Percentiles rank a stretch among this genome's conserved stretches.
phyloP scores from a whole-genome alignment of 73 alveolate genomes.

The Paramecium sonneborni region DNA sequence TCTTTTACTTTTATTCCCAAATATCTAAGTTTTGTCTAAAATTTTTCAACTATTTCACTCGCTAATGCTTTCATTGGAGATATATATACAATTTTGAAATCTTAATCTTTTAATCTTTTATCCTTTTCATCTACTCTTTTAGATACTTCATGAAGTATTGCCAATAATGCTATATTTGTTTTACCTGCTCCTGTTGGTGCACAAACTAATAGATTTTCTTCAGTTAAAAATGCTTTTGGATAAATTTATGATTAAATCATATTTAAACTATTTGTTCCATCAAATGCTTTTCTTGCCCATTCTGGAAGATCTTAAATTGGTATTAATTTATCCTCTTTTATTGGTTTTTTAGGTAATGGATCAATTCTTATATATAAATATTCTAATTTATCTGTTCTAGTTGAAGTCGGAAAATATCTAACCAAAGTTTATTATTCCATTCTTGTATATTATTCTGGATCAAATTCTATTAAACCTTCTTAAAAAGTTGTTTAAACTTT shows the following conservation, averaged over 20 bases:
- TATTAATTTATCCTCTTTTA: not conserved
- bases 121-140: slow-evolving; percentile 75
- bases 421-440: slow-evolving; percentile 14
- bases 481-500: not conserved
- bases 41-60: slow-evolving; percentile 92
- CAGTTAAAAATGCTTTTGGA: slow-evolving; percentile 86
- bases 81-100: slow-evolving; percentile 92
- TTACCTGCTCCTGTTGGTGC: slow-evolving; percentile 99
- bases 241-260: slow-evolving; percentile 92
- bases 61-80: slow-evolving; percentile 99
- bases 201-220: slow-evolving; percentile 89
- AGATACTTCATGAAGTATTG: slow-evolving; percentile 90
- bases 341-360: slow-evolving; percentile 41
- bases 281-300: slow-evolving; percentile 79
- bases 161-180: slow-evolving; percentile 95
- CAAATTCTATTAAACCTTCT: slow-evolving; percentile 40
- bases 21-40: slow-evolving; percentile 85
- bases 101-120: slow-evolving; percentile 75
- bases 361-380: not conserved
- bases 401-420: slow-evolving; percentile 37
- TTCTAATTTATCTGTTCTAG: slow-evolving; percentile 34
- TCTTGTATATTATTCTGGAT: slow-evolving; percentile 40
- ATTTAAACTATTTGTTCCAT: slow-evolving; percentile 85
- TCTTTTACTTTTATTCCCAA: slow-evolving; percentile 96
- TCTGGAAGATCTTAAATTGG: not conserved